Conservation (phyloP, 75 land plant genomes). For the Pinus albicaulis region DNA sequence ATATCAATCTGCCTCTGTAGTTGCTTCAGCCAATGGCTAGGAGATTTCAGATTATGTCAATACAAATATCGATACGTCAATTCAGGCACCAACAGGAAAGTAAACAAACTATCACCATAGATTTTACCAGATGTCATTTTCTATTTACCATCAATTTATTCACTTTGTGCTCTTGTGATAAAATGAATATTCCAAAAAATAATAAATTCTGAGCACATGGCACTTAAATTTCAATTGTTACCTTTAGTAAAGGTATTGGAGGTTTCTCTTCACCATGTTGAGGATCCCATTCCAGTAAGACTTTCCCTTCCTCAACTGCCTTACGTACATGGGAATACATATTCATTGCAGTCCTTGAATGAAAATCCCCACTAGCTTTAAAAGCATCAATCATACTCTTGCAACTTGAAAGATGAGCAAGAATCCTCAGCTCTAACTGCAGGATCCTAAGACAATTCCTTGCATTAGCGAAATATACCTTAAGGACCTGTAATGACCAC, state of each 20-base stretch:
- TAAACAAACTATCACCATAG: no score
- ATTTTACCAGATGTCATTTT: not conserved
- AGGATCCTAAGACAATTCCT: slow-evolving; percentile 3
- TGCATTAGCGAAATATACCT: not conserved
- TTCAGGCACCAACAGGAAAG: not conserved
- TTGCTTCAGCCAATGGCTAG: no score
- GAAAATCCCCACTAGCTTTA: slow-evolving; percentile 97
- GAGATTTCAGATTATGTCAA: no score
- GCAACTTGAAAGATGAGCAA: slow-evolving; percentile 90
- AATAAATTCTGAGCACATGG: not conserved
- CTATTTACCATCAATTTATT: not conserved
- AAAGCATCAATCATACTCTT: slow-evolving; percentile 96
- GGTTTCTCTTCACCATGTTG: slow-evolving; percentile 86
- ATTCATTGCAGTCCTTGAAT: slow-evolving; percentile 98
- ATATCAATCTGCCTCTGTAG: no score
- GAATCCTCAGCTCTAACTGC: slow-evolving; percentile 91
- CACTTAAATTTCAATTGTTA: slow-evolving; percentile 8
- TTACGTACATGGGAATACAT: slow-evolving; percentile 86
- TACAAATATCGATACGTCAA: not conserved
- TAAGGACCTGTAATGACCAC: not conserved
- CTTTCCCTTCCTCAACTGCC: slow-evolving; percentile 66
- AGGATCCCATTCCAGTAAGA: slow-evolving; percentile 89
- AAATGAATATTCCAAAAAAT: not conserved
- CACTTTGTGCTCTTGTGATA: not conserved
- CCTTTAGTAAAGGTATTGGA: slow-evolving; percentile 90